A percentile compares a stretch with the other conserved stretches of the same genome.
phyloP scores from a whole-genome alignment of 2,329 filamentous ascomycete genomes.

The Ophiostoma himal-ulmi region DNA sequence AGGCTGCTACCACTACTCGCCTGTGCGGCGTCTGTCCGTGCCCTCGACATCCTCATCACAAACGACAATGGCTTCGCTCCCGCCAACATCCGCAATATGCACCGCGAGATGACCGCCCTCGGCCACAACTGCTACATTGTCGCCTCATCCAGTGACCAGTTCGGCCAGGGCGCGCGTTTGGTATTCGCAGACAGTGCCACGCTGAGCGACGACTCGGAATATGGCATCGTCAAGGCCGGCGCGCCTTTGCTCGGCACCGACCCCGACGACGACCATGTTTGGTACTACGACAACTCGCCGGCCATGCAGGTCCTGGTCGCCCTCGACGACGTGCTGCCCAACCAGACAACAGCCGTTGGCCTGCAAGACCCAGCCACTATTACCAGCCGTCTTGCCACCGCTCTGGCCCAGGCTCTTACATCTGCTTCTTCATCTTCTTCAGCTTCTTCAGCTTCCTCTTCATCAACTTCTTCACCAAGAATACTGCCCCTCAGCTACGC shows the following conservation, averaged over 20 bases:
- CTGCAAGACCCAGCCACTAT: conserved; percentile 28
- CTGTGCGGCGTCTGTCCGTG: background rate
- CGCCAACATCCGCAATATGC: conserved; percentile 39
- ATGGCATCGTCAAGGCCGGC: conserved; percentile 41
- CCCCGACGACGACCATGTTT: conserved; percentile 48
- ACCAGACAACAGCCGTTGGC: conserved; percentile 25
- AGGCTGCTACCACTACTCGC: background rate
- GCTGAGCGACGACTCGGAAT: conserved; percentile 40
- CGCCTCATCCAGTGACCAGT: conserved; percentile 39
- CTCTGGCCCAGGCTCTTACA: conserved; percentile 27
- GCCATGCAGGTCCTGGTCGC: conserved; percentile 51
- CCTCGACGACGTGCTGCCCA: conserved; percentile 50
- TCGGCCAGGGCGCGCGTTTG: conserved; percentile 40
- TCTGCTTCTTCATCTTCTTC: background rate
- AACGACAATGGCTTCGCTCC: conserved; percentile 40
- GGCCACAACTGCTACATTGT: conserved; percentile 54
- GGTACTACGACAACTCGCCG: conserved; percentile 57
- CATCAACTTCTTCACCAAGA: background rate
- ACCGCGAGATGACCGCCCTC: conserved; percentile 43
- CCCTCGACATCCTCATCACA: background rate
- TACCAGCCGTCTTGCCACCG: conserved; percentile 25
- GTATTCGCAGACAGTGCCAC: conserved; percentile 41
- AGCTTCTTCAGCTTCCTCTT: background rate
- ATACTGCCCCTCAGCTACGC: conserved; percentile 29
- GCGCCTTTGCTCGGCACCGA: conserved; percentile 46